Conservation (phyloP, 2,329 filamentous ascomycete species). For the Colletotrichum sp. region DNA sequence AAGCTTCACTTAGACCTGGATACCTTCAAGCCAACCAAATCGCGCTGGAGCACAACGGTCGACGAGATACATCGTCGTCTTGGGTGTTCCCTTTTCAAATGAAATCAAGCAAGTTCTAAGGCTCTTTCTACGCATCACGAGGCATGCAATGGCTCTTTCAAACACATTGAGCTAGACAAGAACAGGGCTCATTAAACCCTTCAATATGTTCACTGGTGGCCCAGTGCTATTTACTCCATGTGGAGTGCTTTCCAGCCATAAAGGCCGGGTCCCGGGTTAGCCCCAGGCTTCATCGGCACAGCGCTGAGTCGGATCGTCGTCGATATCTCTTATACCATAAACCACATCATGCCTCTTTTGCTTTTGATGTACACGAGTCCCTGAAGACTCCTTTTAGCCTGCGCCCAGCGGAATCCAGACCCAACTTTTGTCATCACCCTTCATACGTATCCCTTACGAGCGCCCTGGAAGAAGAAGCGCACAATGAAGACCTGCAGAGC, state of each 20-base stretch:
- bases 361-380: conserved; percentile 20
- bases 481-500: conserved; percentile 97
- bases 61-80: neutral
- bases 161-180: neutral
- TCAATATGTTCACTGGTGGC: neutral
- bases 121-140: neutral
- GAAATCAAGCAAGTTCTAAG: neutral
- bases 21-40: neutral
- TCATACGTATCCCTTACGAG: conserved; percentile 73
- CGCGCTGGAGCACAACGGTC: neutral
- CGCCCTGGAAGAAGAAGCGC: conserved; percentile 94
- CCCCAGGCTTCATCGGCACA: neutral
- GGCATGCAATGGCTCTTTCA: neutral
- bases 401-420: conserved; percentile 12
- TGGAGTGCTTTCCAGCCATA: neutral
- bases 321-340: conserved; percentile 15
- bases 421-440: conserved; percentile 21
- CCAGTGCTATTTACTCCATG: neutral
- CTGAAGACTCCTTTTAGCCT: conserved; percentile 7
- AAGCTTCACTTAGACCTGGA: neutral
- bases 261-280: neutral
- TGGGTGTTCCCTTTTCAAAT: neutral
- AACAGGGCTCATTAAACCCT: neutral
- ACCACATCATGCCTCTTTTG: conserved; percentile 17
- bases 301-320: conserved; percentile 13